Evolutionary conservation across 2,329 filamentous ascomycete species (phyloP).

Genomic region (Cephalotrichum gorgonifer): DNA sequence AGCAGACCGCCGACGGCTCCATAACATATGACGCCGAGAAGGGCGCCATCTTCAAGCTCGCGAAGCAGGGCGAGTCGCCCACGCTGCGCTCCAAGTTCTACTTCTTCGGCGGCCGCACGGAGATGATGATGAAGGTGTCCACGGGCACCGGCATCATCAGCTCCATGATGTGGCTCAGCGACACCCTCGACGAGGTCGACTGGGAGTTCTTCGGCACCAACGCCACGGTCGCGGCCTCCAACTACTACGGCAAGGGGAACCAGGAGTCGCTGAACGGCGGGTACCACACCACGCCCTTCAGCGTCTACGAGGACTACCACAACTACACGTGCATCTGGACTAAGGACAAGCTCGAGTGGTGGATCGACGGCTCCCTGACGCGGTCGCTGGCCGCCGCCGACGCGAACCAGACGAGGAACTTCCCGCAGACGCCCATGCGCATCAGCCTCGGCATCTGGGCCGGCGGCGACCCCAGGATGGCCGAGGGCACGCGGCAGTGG

Average conservation of each 20-base stretch:
- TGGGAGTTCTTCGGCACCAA: slow-evolving; percentile 73
- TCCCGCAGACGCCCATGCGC: slow-evolving; percentile 69
- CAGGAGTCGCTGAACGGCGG: slow-evolving; percentile 48
- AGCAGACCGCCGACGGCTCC: slow-evolving; percentile 50
- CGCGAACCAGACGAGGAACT: slow-evolving; percentile 51
- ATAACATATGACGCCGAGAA: slow-evolving; percentile 48
- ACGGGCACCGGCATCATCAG: slow-evolving; percentile 67
- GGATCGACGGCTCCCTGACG: slow-evolving; percentile 56
- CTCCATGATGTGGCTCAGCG: slow-evolving; percentile 72
- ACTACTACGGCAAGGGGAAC: slow-evolving; percentile 72
- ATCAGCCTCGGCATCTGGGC: slow-evolving; percentile 59
- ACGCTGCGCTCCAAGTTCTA: slow-evolving; percentile 73
- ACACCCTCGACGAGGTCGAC: slow-evolving; percentile 80
- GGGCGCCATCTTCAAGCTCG: slow-evolving; percentile 66
- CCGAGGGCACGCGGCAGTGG: slow-evolving; percentile 53
- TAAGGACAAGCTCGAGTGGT: slow-evolving; percentile 53
- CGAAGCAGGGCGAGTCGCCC: slow-evolving; percentile 60
- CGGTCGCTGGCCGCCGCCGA: slow-evolving; percentile 53
- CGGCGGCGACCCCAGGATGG: slow-evolving; percentile 44
- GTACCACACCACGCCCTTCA: slow-evolving; percentile 42
- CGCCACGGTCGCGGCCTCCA: slow-evolving; percentile 51
- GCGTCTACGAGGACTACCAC: slow-evolving; percentile 52
- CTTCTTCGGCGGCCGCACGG: slow-evolving; percentile 75
- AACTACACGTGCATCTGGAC: slow-evolving; percentile 74
- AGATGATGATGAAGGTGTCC: slow-evolving; percentile 69